phyloP scores from a whole-genome alignment of 1,284 basidiomycete species.

The Ustilago shanxiensis region DNA sequence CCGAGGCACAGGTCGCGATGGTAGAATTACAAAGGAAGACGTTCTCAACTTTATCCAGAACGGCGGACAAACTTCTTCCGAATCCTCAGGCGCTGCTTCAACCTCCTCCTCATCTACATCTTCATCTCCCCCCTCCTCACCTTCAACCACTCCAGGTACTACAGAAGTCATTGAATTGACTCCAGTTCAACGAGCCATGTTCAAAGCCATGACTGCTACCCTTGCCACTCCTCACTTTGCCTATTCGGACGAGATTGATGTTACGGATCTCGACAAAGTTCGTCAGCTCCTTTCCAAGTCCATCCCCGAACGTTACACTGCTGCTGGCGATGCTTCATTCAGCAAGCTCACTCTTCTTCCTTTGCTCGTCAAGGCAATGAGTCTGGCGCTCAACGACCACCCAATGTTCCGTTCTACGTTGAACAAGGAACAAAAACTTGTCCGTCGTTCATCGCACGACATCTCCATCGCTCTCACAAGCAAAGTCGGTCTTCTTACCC shows the following conservation, averaged over 20 bases:
- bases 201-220: constrained; percentile 67
- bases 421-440: constrained; percentile 31
- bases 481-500: constrained; percentile 85
- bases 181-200: constrained; percentile 69
- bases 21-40: constrained; percentile 82
- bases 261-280: constrained; percentile 81
- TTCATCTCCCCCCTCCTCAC: neutral
- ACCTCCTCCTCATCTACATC: neutral
- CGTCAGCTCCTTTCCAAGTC: constrained; percentile 79
- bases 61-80: constrained; percentile 6
- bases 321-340: constrained; percentile 28
- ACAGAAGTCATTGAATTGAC: constrained; percentile 53
- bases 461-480: constrained; percentile 80
- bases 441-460: constrained; percentile 50
- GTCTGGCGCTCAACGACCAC: constrained; percentile 84
- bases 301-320: constrained; percentile 74
- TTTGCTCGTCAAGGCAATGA: constrained; percentile 86
- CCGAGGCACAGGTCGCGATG: constrained; percentile 80
- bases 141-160: neutral
- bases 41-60: constrained; percentile 70
- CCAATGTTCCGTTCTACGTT: constrained; percentile 76
- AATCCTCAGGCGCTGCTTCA: neutral
- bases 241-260: constrained; percentile 79
- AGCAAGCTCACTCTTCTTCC: constrained; percentile 83
- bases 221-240: constrained; percentile 81